A percentile compares a stretch with the other conserved stretches of the same genome.
These are phyloP conservation scores for Xylariaceae sp. DNA, from an alignment of 2,329 filamentous ascomycete genomes.

Conservation along the genomic window DNA sequence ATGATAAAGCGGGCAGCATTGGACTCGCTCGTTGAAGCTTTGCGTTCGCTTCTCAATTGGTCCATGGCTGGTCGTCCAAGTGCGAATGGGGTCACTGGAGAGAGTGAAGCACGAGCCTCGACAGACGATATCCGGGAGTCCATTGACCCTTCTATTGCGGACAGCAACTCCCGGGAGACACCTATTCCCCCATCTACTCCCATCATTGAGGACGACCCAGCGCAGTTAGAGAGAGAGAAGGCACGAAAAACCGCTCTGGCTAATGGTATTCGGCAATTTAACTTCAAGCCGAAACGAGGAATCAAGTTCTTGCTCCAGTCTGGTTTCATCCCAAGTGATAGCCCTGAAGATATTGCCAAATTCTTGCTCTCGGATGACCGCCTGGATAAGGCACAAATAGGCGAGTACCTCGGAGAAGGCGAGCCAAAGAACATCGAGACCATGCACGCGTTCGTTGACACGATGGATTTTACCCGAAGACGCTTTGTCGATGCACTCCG, in stretches of 20 bases:
- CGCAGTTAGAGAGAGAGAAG: conserved; percentile 93
- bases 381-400: conserved; percentile 89
- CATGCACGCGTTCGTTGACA: conserved; percentile 97
- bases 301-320: conserved; percentile 84
- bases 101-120: conserved; percentile 61
- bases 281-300: conserved; percentile 96
- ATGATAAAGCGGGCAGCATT: conserved; percentile 88
- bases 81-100: conserved; percentile 55
- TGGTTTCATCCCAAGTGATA: conserved; percentile 83
- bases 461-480: conserved; percentile 90
- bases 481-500: conserved; percentile 92
- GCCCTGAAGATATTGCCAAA: conserved; percentile 79
- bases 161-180: conserved; percentile 68
- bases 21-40: conserved; percentile 85
- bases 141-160: conserved; percentile 72
- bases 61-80: conserved; percentile 72
- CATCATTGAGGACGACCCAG: conserved; percentile 85
- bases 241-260: conserved; percentile 90
- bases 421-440: conserved; percentile 93
- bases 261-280: conserved; percentile 90
- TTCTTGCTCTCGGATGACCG: conserved; percentile 84
- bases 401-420: conserved; percentile 93
- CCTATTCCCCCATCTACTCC: conserved; percentile 70
- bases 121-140: conserved; percentile 69
- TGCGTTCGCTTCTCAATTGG: conserved; percentile 93